Base-by-base conservation (phyloP, 106 monocot genomes). In the Chionographis japonica region DNA sequence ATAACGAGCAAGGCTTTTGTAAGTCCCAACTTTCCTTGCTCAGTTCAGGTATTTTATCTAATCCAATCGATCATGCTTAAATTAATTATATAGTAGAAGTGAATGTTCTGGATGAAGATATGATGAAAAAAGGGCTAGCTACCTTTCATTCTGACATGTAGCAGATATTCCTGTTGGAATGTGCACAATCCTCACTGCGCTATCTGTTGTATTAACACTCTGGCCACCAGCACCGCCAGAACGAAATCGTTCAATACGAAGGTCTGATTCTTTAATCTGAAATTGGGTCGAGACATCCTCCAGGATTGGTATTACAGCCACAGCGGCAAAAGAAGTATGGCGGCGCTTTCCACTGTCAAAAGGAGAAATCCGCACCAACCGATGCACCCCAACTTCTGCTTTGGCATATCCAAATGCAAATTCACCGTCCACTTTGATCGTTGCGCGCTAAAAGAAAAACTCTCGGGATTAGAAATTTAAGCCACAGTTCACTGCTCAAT, bases 131-230 rank as follows among this genome's bases (percentile, higher is more conserved):
- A 54, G 50, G 54, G 0, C 54, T 16, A 56, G 16, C n/a, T 80
- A 89, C 97, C 97, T 89, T 87, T 98, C 92, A 76, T 98, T 98
- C 69, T 98, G 97, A 71, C 92, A 92, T 42, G 92, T 98, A 50
- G 97, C 97, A 61, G 85, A 55, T 67, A 90, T 70, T 41, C 97
- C 97, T 62, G 97, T 92, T 17, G 97, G 97, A 73, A 98, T 83
- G 69, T 98, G 97, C 16, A 87, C 74, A 54, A 92, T 98, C 54
- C 97, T 87, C 69, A 98, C 92, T 62, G 97, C 97, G 78, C 97
- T 92, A 51, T 98, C 97, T 56, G 92, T 98, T 52, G 86, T 89
- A 72, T 98, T 98, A 27, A 74, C 97, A 81, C 89, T 89, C 69
- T 92, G 97, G 12, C 97, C 97, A 67, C 92, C 97, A 70, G 97